Evolutionary conservation across 306 rosid genomes (phyloP), one percentile per base, ranked within the genome.

Genomic region (Quercus agrifolia): DNA sequence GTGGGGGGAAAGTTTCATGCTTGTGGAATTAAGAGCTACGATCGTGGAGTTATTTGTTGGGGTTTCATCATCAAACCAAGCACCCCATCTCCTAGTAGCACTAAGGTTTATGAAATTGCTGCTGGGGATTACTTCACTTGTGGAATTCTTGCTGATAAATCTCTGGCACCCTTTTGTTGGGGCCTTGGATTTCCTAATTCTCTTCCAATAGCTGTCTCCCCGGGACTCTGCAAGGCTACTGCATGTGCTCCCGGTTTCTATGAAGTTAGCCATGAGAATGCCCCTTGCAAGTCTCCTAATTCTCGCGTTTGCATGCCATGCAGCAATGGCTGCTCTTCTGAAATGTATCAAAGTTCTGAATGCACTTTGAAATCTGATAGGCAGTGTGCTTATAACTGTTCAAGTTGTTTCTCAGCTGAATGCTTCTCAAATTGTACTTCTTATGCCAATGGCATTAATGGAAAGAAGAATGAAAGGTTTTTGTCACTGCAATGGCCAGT

Each of bases 1-100:
- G 97, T 90, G 8, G 99, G 99, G 73, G 99, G 98, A 56, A 92
- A 86, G 78, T 92, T 95, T 31, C 99, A 95, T 78, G 97, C 99
- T 33, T 95, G 98, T 78, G 99, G 99, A 31, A 89, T 95, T 73
- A 91, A 89, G 83, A 95, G 89, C 82, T 71, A 73, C 63, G 98
- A 90, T 71, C 95, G 76, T 11, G 91, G 87, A 28, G 94, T 95
- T 51, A 85, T 90, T 82, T 95, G 99, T 69, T 95, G 99, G 99
- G 99, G 99, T 4, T 90, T 78, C 74, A 66, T 77, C 35, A 78
- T 91, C 61, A 91, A 91, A 70, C 85, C 86, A 70, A 91, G 97
- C 78, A 86, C 98, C 7, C 84, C 88, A 10, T 74, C 82, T 69
- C 99, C 98, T 27, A 87, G 81, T 64, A 92, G 86, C 51, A 56